Conservation (phyloP, 2,329 filamentous ascomycete genomes). For the Venturia nashicola region DNA sequence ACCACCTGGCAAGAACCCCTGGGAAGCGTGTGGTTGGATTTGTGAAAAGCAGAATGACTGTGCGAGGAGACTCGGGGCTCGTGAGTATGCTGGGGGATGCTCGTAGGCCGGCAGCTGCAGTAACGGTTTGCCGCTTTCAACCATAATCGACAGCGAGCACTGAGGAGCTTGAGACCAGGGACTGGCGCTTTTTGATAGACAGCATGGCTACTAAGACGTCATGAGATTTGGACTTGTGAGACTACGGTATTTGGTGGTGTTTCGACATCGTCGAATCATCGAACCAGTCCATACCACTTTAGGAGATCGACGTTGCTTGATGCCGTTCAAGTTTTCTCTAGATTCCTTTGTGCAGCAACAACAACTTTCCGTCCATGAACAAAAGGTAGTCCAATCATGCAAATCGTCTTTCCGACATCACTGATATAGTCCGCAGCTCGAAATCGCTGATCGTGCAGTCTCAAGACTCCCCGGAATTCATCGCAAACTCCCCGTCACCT, state of each 20-base stretch:
- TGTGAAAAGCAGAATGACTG: neutral
- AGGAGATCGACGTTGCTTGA: neutral
- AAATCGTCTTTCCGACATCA: neutral
- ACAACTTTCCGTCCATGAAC: neutral
- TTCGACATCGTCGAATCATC: neutral
- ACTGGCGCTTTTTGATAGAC: neutral
- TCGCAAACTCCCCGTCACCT: neutral
- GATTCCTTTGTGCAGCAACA: neutral
- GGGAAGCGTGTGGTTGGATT: neutral
- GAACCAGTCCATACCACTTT: neutral
- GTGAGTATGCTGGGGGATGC: constrained; percentile 3
- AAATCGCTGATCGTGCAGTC: neutral
- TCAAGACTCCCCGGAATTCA: neutral
- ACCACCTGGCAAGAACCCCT: no score
- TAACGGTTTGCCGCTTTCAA: neutral
- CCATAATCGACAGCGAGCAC: neutral
- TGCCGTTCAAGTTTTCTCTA: neutral
- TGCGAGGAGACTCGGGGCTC: neutral
- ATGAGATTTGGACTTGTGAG: neutral
- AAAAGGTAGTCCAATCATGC: neutral
- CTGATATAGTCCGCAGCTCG: neutral
- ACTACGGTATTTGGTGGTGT: neutral
- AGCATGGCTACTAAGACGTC: neutral
- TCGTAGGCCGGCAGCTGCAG: neutral
- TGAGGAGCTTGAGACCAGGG: neutral